phyloP scores from a whole-genome alignment of 129 eudicot species.

The Helichrysum umbraculigerum region DNA sequence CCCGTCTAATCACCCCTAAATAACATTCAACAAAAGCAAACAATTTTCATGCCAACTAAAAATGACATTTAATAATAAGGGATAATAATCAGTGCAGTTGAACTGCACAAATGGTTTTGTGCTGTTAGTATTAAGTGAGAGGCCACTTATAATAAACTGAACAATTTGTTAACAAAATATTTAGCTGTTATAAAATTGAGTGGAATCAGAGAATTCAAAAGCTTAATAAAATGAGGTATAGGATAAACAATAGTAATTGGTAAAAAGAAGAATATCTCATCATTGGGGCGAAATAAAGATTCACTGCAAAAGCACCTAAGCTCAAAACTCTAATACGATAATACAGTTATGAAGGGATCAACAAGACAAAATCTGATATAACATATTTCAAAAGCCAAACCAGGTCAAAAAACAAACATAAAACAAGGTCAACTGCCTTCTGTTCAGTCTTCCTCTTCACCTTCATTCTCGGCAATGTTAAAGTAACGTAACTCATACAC shows the following conservation, averaged over 20 bases:
- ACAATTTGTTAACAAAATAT: too few relatives aligned
- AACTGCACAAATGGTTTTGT: too few relatives aligned
- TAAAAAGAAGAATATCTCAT: neutral
- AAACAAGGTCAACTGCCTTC: constrained; percentile 8
- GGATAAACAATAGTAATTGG: neutral
- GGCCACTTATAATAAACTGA: too few relatives aligned
- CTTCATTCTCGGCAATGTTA: constrained; percentile 39
- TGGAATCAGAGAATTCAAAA: neutral
- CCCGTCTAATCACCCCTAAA: too few relatives aligned
- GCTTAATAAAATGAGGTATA: neutral
- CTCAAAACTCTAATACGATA: constrained; percentile 28
- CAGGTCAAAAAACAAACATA: constrained; percentile 23
- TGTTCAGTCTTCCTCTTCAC: constrained; percentile 38
- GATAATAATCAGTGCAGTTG: too few relatives aligned
- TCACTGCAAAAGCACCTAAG: constrained; percentile 18
- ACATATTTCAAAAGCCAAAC: constrained; percentile 9
- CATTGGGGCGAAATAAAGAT: neutral
- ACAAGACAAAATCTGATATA: constrained; percentile 19
- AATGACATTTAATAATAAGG: too few relatives aligned
- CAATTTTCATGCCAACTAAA: too few relatives aligned
- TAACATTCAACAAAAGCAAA: too few relatives aligned
- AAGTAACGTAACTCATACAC: constrained; percentile 39
- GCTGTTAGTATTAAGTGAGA: too few relatives aligned
- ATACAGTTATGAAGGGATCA: constrained; percentile 19
- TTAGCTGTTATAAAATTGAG: too few relatives aligned